These are phyloP conservation scores for Lasiosphaeria hispida DNA, from an alignment of 495 filamentous ascomycete species.

Conservation along the genomic window DNA sequence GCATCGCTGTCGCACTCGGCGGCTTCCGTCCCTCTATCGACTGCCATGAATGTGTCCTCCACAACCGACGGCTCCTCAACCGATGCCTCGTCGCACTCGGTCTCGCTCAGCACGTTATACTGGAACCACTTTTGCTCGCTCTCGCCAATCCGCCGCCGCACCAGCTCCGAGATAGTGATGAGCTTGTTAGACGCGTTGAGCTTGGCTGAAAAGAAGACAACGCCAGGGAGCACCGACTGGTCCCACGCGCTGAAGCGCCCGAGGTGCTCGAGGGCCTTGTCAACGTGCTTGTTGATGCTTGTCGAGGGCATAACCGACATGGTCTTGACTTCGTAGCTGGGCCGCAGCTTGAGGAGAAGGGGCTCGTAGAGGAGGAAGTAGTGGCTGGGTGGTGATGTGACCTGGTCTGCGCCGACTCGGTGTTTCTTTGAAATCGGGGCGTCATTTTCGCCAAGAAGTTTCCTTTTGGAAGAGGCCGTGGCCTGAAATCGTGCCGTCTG, in stretches of 20 bases:
- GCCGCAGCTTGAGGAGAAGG: conserved; percentile 25
- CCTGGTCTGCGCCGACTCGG: conserved; percentile 5
- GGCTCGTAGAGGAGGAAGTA: conserved; percentile 25
- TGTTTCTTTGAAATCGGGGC: conserved; percentile 18
- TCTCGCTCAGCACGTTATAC: conserved; percentile 52
- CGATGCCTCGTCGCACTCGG: conserved; percentile 28
- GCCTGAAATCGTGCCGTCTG: not conserved
- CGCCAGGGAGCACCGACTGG: conserved; percentile 25
- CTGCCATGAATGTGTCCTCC: conserved; percentile 36
- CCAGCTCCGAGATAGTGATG: conserved; percentile 62
- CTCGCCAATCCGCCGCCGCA: conserved; percentile 57
- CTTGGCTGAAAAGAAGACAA: conserved; percentile 52
- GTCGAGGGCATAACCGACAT: conserved; percentile 54
- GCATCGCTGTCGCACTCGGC: conserved; percentile 19
- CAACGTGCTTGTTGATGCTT: conserved; percentile 54
- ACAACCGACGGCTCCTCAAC: conserved; percentile 30
- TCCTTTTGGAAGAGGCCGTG: conserved; percentile 17
- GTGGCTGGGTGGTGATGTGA: conserved; percentile 11
- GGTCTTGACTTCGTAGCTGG: conserved; percentile 39
- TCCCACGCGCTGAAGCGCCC: conserved; percentile 34
- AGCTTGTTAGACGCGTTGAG: conserved; percentile 54
- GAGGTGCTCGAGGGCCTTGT: conserved; percentile 41
- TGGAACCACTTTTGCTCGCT: conserved; percentile 57
- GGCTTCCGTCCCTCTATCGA: conserved; percentile 16
- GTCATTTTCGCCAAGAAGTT: conserved; percentile 18